Base-by-base conservation (phyloP, 2,329 filamentous ascomycete species). In the Clonostachys solani region DNA sequence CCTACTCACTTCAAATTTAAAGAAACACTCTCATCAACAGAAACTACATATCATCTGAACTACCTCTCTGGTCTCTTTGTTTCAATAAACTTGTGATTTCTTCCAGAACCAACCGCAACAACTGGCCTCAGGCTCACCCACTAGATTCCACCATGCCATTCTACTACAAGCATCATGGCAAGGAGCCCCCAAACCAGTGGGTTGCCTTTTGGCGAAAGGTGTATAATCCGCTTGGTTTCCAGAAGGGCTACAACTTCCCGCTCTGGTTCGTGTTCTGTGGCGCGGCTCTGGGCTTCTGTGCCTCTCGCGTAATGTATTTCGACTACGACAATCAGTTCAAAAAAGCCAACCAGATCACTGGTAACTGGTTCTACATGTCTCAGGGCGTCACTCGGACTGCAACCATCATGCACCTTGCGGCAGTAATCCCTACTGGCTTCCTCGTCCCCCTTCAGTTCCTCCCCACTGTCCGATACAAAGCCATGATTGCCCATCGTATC, bases 211-310 rank as follows among this genome's bases (percentile, higher is more conserved):
- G 29, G 12, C 43, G 43, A 7, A 23, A 47, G 47, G 43, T 76
- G n/a, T 76, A 74, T 55, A 61, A 65, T 41, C 62, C 69, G 3
- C 49, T 82, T 19, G 80, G 80, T 43, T 84, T 84, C 63, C 59
- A 63, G 3, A 77, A 76, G 54, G 68, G 66, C 36, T 82, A 81
- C 66, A 83, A 81, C 58, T 80, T 83, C 53, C 52, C 65, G 36
- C 65, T 84, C 3, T 84, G 72, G 59, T 61, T 74, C 51, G 60
- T 80, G 43, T 72, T 77, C 45, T 62, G 57, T 37, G 73, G 74
- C 4, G 64, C 64, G 1, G 56, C 33, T 13, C 50, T 75, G 15
- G 68, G 65, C 15, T 79, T 81, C 54, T 55, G 61, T 6, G 64
- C 80, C n/a, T 65, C 73, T 2, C 71, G 75, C 7, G 53, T 78